Evolutionary conservation across 441 rosid genomes (phyloP).

Genomic region (Geranium incanum): DNA sequence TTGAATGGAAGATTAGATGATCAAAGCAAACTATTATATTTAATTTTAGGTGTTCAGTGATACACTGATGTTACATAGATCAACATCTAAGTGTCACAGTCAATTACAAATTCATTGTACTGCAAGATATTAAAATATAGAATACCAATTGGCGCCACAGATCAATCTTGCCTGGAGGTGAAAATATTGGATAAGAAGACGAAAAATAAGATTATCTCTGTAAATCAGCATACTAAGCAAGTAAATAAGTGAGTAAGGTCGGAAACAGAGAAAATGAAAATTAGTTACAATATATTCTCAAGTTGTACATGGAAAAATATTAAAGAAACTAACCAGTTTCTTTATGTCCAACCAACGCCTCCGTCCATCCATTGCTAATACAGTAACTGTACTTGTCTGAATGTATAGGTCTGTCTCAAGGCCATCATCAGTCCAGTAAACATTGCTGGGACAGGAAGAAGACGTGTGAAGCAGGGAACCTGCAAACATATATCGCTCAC

Average conservation of each 20-base stretch:
- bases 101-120: not conserved
- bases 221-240: constrained; percentile 16
- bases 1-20: not conserved
- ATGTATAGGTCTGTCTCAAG: constrained; percentile 90
- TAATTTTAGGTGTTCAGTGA: not conserved
- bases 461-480: constrained; percentile 42
- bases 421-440: constrained; percentile 74
- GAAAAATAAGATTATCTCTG: not conserved
- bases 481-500: constrained; percentile 31
- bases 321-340: constrained; percentile 52
- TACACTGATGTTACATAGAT: not conserved
- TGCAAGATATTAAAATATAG: not conserved
- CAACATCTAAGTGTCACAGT: not conserved
- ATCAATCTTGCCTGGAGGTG: not conserved
- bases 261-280: constrained; percentile 14
- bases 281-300: not conserved
- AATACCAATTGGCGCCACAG: not conserved
- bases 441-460: constrained; percentile 49
- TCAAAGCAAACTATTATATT: not conserved
- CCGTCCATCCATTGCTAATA: constrained; percentile 99
- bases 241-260: not conserved
- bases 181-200: not conserved
- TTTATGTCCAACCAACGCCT: constrained; percentile 94
- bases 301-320: constrained; percentile 11
- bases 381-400: constrained; percentile 68